A percentile compares a stretch with the other conserved stretches of the same genome.
Conservation (phyloP, 768 basidiomycete species). For the Saitozyma sp. region DNA sequence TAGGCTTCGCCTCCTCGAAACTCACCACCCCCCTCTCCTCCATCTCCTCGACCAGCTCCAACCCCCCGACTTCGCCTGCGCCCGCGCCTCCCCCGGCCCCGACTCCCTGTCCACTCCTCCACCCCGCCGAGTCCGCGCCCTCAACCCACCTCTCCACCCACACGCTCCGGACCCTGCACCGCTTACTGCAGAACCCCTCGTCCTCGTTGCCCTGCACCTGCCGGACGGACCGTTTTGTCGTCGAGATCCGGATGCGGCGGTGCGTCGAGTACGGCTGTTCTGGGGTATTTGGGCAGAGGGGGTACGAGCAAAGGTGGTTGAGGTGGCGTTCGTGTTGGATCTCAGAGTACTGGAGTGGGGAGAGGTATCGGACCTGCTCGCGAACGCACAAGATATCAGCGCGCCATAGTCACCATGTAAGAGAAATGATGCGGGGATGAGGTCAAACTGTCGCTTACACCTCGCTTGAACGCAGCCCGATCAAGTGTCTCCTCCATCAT, state of each 20-base stretch:
- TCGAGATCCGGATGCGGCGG: conserved; percentile 26
- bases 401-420: not conserved
- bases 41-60: not conserved
- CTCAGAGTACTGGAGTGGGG: conserved; percentile 39
- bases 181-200: conserved; percentile 43
- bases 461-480: conserved; percentile 29
- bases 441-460: too few relatives aligned
- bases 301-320: conserved; percentile 43
- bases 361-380: conserved; percentile 32
- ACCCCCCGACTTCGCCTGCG: not conserved
- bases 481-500: conserved; percentile 44
- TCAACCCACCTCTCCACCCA: conserved; percentile 38
- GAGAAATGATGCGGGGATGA: not conserved
- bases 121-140: conserved; percentile 2
- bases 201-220: conserved; percentile 38
- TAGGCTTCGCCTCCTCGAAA: not conserved
- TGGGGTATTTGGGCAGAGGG: conserved; percentile 37
- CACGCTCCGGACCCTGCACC: conserved; percentile 32
- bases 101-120: not conserved
- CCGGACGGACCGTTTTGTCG: conserved; percentile 24
- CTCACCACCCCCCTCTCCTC: not conserved
- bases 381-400: conserved; percentile 1
- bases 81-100: not conserved
- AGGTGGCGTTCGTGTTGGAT: conserved; percentile 48
- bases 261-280: conserved; percentile 27